Evolutionary conservation across 176 grass and related monocot species (phyloP), one percentile per base, ranked within the genome.

Genomic region (Oryza officinalis): DNA sequence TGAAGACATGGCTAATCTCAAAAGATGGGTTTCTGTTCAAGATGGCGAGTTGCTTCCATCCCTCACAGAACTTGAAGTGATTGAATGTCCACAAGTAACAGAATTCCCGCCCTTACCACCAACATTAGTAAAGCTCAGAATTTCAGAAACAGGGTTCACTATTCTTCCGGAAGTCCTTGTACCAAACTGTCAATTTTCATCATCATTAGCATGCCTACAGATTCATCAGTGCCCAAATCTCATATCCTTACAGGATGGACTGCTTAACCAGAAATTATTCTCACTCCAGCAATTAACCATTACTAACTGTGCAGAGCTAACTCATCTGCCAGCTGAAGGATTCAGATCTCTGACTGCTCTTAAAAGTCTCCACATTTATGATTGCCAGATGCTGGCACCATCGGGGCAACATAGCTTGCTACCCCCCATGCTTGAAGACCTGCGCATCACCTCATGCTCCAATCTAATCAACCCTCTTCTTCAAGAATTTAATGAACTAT

Each of bases 301-400:
- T 69, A 84, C 65, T 0, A 22, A 78, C 1, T 95, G 90, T 44
- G 75, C 81, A 79, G 74, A 86, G 69, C 81, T 95, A 83, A 83
- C 63, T 49, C 14, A 78, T 15, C 32, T 92, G 13, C 93, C 93
- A 45, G 9, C 68, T 49, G 83, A 78, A 80, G 90, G 93, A 81
- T 95, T 95, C 65, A 64, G 44, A 50, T 11, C 32, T 28, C 81
- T 95, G 13, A 37, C 30, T 20, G 61, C 88, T 43, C 93, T 95
- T 78, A 84, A 84, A 70, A 88, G 46, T 47, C 86, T 95, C 76
- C 87, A 90, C 35, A 90, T 95, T 46, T 92, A 88, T 73, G 87
- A 87, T 37, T 95, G 88, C 44, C 83, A 80, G 12, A 69, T 83
- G 49, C 61, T 92, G 77, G 27, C 57, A 78, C 57, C 88, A 86